Conservation (phyloP, 2,329 filamentous ascomycete genomes). For the Botrytis hyacinthi region DNA sequence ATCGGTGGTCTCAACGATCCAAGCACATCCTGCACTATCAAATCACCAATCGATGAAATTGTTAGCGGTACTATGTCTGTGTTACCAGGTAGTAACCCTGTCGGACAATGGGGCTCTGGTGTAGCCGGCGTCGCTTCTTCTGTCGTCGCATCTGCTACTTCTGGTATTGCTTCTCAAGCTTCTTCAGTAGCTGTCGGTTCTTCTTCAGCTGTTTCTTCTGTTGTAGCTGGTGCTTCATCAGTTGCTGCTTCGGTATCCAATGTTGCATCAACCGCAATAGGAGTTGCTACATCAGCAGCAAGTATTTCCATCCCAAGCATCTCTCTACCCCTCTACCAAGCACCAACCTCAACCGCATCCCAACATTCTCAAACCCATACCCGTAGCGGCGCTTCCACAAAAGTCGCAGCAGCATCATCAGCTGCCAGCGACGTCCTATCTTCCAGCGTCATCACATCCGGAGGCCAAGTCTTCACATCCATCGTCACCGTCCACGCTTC, state of each 20-base stretch:
- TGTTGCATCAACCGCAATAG: not conserved
- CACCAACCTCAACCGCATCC: not conserved
- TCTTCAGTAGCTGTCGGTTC: not conserved
- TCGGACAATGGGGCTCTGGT: slow-evolving; percentile 49
- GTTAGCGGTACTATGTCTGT: slow-evolving; percentile 45
- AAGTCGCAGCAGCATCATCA: slow-evolving; percentile 8
- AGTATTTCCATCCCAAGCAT: not conserved
- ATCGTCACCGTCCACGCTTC: slow-evolving; percentile 38
- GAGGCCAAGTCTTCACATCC: not conserved
- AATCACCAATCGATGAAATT: slow-evolving; percentile 47
- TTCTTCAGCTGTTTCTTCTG: not conserved
- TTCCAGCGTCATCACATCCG: slow-evolving; percentile 24
- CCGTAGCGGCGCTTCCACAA: slow-evolving; percentile 16
- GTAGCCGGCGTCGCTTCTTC: slow-evolving; percentile 6
- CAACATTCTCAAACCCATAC: not conserved
- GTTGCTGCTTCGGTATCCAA: not conserved
- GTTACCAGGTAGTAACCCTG: slow-evolving; percentile 56
- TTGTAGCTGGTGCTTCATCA: not conserved
- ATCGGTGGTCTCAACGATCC: slow-evolving; percentile 51
- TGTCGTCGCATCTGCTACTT: not conserved
- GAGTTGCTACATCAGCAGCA: not conserved
- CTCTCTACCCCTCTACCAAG: not conserved
- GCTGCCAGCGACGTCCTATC: slow-evolving; percentile 38
- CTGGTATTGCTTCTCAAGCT: not conserved
- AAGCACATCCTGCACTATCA: slow-evolving; percentile 49